Evolutionary conservation across 768 basidiomycete genomes (phyloP).

Genomic region (Collybia sordida): DNA sequence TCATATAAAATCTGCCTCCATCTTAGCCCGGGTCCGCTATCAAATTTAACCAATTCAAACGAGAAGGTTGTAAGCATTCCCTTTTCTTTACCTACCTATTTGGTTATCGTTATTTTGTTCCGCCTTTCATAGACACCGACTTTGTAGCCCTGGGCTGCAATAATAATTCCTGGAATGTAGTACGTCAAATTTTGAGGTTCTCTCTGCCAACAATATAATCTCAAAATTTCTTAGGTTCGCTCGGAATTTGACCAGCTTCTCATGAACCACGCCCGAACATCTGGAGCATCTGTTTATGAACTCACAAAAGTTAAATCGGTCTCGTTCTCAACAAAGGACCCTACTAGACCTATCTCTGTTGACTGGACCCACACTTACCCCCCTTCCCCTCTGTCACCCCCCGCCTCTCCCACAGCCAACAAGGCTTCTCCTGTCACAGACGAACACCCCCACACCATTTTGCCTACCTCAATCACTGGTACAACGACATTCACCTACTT

Average conservation of each 20-base stretch:
- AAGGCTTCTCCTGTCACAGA: constrained; percentile 22
- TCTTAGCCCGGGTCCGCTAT: constrained; percentile 59
- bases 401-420: constrained; percentile 34
- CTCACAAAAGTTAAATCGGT: constrained; percentile 51
- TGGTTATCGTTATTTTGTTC: not conserved
- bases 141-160: constrained; percentile 53
- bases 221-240: constrained; percentile 37
- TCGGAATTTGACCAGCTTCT: constrained; percentile 64
- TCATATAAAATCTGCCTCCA: not conserved
- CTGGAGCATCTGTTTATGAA: constrained; percentile 54
- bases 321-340: constrained; percentile 39
- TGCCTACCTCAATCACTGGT: constrained; percentile 31
- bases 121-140: constrained; percentile 47
- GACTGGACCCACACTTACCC: constrained; percentile 50
- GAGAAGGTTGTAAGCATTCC: constrained; percentile 56
- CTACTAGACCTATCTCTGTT: constrained; percentile 49
- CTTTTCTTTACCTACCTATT: not conserved
- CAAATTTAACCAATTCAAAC: constrained; percentile 63
- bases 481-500: constrained; percentile 65
- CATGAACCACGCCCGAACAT: constrained; percentile 52
- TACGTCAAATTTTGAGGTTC: constrained; percentile 25
- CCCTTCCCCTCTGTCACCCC: constrained; percentile 37
- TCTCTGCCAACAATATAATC: not conserved
- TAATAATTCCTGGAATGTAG: constrained; percentile 63
- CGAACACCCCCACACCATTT: constrained; percentile 8